Evolutionary conservation across 2,329 filamentous ascomycete species (phyloP), one percentile per base, ranked within the genome.

Genomic region (Alternaria infectoria): DNA sequence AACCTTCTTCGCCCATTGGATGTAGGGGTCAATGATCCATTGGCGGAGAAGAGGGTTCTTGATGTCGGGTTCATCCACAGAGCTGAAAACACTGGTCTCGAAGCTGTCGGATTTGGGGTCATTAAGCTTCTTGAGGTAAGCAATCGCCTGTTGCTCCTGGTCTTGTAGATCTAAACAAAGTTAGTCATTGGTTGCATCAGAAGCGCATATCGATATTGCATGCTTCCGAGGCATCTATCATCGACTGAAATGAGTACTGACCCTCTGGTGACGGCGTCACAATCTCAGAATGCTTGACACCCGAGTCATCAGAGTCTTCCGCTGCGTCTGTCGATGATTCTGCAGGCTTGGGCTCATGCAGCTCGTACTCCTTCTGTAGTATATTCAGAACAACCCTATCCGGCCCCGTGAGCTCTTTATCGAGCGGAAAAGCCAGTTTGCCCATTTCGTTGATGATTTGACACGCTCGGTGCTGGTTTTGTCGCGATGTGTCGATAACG

Each of bases 1-100:
- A 21, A 90, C 77, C 3, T 75, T 78, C 45, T 82, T 83, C 2
- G 87, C 90, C 72, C 85, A 80, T 13, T 79, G 77, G 51, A 89
- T 81, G 75, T 92, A 93, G 0, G 89, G 87, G 44, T 84, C 81
- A 17, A 92, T 80, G 65, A 84, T 83, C 44, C 79, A 78, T 73
- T 86, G 80, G 25, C 77, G 72, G 21, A 87, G 68, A 40, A 71
- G 19, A 1, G 65, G 64, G 30, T 72, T 71, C 45, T 79, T 74
- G 50, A 87, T 79, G 60, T 84, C 78, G 32, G 81, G 79, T 28
- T 82, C 78, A 68, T 89, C 87, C 80, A 83, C 84, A 19, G 81
- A 79, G 46, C 83, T 80, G 68, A 88, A 86, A 28, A 88, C 80
- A 13, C 86, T 87, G n/a, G 85, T 84, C 63, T 86, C 81, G 69